Percentiles rank a stretch among this genome's conserved stretches.
phyloP scores from a whole-genome alignment of 2,329 filamentous ascomycete species.

The Plenodomus biglobosus region DNA sequence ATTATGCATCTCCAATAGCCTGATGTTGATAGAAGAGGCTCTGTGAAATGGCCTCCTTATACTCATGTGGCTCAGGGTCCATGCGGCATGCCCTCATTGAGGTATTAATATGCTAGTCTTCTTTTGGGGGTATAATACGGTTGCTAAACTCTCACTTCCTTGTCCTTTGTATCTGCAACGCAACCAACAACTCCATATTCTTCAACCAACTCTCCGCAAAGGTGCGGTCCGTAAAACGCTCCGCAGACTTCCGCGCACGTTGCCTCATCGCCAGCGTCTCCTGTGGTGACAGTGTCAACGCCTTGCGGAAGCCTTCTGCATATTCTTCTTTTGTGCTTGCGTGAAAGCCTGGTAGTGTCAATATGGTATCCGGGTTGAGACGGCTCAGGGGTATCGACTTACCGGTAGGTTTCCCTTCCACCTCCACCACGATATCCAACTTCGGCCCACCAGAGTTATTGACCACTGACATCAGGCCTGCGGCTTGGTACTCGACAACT shows the following conservation, averaged over 20 bases:
- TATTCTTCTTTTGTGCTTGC: constrained; percentile 78
- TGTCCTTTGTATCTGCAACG: constrained; percentile 33
- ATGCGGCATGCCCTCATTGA: background rate
- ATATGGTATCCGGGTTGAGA: background rate
- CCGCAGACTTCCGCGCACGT: constrained; percentile 75
- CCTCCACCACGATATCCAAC: constrained; percentile 82
- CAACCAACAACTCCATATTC: constrained; percentile 73
- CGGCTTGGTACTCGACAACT: constrained; percentile 96
- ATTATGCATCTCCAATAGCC: too few relatives aligned
- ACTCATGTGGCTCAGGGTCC: too few relatives aligned
- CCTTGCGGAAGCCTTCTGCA: constrained; percentile 75
- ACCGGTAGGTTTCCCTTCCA: constrained; percentile 79
- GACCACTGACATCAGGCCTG: constrained; percentile 88
- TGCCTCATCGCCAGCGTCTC: constrained; percentile 74
- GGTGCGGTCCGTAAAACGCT: constrained; percentile 82
- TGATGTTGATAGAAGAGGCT: too few relatives aligned
- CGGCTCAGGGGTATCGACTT: constrained; percentile 12
- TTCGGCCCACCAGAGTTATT: constrained; percentile 93
- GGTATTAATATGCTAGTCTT: background rate
- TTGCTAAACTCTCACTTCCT: background rate
- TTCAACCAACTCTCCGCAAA: constrained; percentile 78
- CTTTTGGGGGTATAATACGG: too few relatives aligned
- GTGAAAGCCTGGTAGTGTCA: constrained; percentile 67
- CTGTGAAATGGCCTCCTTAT: too few relatives aligned
- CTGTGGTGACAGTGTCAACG: constrained; percentile 63